A percentile compares a stretch with the other conserved stretches of the same genome.
Conservation (phyloP, 2,329 filamentous ascomycete genomes). For the Verticillium tricorpus region DNA sequence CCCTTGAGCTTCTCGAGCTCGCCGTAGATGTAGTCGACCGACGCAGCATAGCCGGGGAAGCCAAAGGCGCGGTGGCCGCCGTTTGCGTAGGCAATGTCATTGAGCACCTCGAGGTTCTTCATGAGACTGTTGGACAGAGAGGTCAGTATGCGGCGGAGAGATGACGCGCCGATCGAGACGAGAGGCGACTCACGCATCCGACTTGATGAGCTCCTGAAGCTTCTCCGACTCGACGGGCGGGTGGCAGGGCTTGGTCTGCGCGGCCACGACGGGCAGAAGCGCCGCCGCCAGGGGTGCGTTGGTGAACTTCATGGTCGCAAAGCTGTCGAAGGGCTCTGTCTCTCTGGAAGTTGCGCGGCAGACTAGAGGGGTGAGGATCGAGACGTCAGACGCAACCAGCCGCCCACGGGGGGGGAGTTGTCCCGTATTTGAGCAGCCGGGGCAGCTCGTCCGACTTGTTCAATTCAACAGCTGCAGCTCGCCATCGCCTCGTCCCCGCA, state of each 20-base stretch:
- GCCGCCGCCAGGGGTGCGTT: not conserved
- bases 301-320: slow-evolving; percentile 3
- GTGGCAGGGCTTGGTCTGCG: not conserved
- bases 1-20: slow-evolving; percentile 21
- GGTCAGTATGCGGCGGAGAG: not conserved
- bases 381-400: not conserved
- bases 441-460: too few relatives aligned
- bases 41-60: slow-evolving; percentile 27
- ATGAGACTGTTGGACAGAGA: slow-evolving; percentile 2
- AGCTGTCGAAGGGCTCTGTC: not conserved
- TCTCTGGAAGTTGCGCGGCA: not conserved
- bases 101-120: slow-evolving; percentile 20
- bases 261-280: not conserved
- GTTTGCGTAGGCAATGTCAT: slow-evolving; percentile 24
- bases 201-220: slow-evolving; percentile 33
- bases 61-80: slow-evolving; percentile 26
- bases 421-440: not conserved
- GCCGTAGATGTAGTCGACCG: slow-evolving; percentile 23
- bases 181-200: slow-evolving; percentile 23
- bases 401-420: not conserved
- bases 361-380: not conserved
- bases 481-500: too few relatives aligned
- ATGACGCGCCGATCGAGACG: not conserved
- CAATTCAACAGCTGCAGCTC: too few relatives aligned
- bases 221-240: slow-evolving; percentile 26